Evolutionary conservation across 2,329 filamentous ascomycete genomes (phyloP).

Genomic region (Diaporthe citriasiana): DNA sequence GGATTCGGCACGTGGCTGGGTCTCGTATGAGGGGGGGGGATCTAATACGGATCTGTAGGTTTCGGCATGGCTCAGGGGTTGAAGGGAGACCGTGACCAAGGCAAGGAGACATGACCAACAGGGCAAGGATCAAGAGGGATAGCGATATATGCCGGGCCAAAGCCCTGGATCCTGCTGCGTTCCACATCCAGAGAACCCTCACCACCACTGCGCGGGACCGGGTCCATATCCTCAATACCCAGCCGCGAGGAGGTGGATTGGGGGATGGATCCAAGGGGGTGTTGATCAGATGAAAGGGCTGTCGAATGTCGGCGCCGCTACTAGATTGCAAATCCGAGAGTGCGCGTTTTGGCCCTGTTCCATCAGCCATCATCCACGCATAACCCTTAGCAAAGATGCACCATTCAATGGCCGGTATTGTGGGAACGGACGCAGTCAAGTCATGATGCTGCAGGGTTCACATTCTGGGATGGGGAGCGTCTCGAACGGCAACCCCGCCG

Average conservation of each 20-base stretch:
- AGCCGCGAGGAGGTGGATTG: conserved; percentile 34
- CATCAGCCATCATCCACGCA: conserved; percentile 40
- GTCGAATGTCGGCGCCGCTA: conserved; percentile 35
- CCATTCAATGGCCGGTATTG: conserved; percentile 20
- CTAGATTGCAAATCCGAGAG: conserved; percentile 39
- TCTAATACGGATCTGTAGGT: conserved; percentile 39
- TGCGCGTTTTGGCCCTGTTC: conserved; percentile 41
- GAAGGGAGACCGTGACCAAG: conserved; percentile 34
- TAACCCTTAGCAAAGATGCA: conserved; percentile 31
- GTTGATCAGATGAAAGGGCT: conserved; percentile 43
- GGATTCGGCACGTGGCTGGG: conserved; percentile 41
- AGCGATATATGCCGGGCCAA: conserved; percentile 23
- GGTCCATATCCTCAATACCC: conserved; percentile 37
- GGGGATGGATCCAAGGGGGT: conserved; percentile 35
- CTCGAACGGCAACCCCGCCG: conserved; percentile 40
- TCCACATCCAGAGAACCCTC: conserved; percentile 30
- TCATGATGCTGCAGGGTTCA: conserved; percentile 36
- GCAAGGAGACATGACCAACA: conserved; percentile 36
- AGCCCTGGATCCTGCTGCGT: conserved; percentile 32
- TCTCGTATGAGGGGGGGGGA: conserved; percentile 34
- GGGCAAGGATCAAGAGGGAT: conserved; percentile 28
- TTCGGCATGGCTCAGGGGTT: conserved; percentile 44
- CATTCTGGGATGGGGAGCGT: conserved; percentile 21
- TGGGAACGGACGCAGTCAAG: conserved; percentile 29
- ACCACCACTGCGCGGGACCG: conserved; percentile 29